Conservation (phyloP, 805 yeast genomes). For the Yamadazyma insecticola region DNA sequence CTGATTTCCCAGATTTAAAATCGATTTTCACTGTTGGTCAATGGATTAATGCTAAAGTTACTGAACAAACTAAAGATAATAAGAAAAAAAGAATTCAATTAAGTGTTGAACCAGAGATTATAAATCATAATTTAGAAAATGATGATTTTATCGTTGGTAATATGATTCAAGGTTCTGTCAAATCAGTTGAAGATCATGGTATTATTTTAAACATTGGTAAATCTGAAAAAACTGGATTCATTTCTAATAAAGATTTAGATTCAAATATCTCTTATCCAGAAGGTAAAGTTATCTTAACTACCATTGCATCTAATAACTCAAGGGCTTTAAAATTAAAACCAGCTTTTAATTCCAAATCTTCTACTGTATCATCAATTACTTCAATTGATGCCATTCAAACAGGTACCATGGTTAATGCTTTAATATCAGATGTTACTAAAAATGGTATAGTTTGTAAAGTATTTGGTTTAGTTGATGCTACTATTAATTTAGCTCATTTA, state of each 20-base stretch:
- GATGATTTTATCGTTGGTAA: slow-evolving; percentile 65
- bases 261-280: too few relatives aligned
- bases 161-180: slow-evolving; percentile 70
- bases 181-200: slow-evolving; percentile 91
- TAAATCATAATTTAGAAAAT: slow-evolving; percentile 55
- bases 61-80: slow-evolving; percentile 43
- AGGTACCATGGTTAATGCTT: slow-evolving; percentile 75
- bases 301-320: slow-evolving; percentile 42
- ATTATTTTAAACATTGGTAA: slow-evolving; percentile 67
- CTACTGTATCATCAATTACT: slow-evolving; percentile 50
- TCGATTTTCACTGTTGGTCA: slow-evolving; percentile 66
- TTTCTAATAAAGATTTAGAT: slow-evolving; percentile 62
- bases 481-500: slow-evolving; percentile 64
- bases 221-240: slow-evolving; percentile 59
- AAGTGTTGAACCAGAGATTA: slow-evolving; percentile 67
- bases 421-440: slow-evolving; percentile 52
- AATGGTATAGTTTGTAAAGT: slow-evolving; percentile 70
- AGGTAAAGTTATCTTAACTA: slow-evolving; percentile 73
- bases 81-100: slow-evolving; percentile 60
- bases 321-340: slow-evolving; percentile 60
- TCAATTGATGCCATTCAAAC: slow-evolving; percentile 81
- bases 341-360: slow-evolving; percentile 38
- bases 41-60: slow-evolving; percentile 82
- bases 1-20: slow-evolving; percentile 54
- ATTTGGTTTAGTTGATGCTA: slow-evolving; percentile 70